Percentiles rank a stretch among this genome's conserved stretches.
Conservation (phyloP, 495 filamentous ascomycete species). For the Opeltia flavorubescens region DNA sequence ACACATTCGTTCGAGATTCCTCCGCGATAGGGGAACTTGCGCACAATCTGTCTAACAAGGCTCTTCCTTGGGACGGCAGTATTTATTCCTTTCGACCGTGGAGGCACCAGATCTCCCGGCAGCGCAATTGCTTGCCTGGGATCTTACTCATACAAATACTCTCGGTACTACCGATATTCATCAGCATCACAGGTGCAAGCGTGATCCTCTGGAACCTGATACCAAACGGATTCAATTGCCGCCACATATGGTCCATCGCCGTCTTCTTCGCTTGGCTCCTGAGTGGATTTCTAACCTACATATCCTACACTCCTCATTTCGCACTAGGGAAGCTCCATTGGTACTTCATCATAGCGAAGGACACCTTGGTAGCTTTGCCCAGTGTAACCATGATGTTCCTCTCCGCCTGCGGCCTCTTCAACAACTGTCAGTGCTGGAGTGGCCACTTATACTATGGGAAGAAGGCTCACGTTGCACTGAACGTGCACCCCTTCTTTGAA, state of each 20-base stretch:
- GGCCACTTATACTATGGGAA: background rate
- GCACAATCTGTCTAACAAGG: conserved; percentile 11
- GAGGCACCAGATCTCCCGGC: conserved; percentile 7
- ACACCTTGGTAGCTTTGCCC: conserved; percentile 10
- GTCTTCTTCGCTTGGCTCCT: conserved; percentile 6
- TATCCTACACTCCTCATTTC: background rate
- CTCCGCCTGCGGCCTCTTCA: conserved; percentile 15
- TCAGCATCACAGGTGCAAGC: conserved; percentile 10
- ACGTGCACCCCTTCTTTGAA: conserved; percentile 2
- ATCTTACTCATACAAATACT: conserved; percentile 5
- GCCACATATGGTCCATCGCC: conserved; percentile 9
- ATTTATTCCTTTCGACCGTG: conserved; percentile 19
- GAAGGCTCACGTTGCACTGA: conserved; percentile 2
- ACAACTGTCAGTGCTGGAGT: conserved; percentile 20
- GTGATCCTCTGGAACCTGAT: conserved; percentile 15
- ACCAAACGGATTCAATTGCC: conserved; percentile 17
- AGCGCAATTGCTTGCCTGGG: background rate
- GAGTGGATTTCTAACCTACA: conserved; percentile 10
- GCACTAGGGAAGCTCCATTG: conserved; percentile 10
- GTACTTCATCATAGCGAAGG: conserved; percentile 7
- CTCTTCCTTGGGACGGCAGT: conserved; percentile 15
- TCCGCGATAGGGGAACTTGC: no score
- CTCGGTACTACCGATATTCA: conserved; percentile 9
- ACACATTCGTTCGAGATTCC: no score
- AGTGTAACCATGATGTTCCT: conserved; percentile 14